Evolutionary conservation across 2,329 filamentous ascomycete species (phyloP), one percentile per base, ranked within the genome.

Genomic region (Raffaelea ambrosiae): DNA sequence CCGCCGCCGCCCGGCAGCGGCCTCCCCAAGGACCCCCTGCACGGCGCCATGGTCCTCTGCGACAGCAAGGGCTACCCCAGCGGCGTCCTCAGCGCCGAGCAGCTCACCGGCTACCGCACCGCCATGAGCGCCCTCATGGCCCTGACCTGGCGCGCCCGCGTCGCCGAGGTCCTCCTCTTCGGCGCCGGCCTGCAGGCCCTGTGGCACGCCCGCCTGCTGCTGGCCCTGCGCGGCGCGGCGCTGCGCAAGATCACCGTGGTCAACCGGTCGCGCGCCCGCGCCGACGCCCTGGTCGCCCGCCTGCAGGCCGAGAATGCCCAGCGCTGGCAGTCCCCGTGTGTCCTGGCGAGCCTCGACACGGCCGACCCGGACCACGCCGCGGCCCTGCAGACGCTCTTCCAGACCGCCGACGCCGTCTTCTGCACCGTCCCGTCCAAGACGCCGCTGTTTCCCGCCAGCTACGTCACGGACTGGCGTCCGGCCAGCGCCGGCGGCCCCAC

Each of bases 161-260:
- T 60, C 0, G 46, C 79, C 55, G 78, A 77, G 16, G 56, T 86
- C 2, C 72, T 79, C 4, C 73, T 86, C 26, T 87, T 87, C 55
- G 83, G 84, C 1, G 82, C 81, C 0, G 83, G 83, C 26, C 79
- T 77, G 53, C 82, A 86, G 62, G 84, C 83, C 1, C 78, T 83
- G 57, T 88, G 83, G 83, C 83, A 86, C 57, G 75, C 83, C 9
- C 74, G 81, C 1, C 71, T 87, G 5, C 79, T 82, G 0, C 63
- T 87, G 2, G 66, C 82, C 3, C 68, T 85, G 0, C 51, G 60
- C 3, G 59, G 59, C 0, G 35, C 44, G 1, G 57, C 60, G 14
- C 55, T 66, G 3, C 49, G 51, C 9, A 53, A 44, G 4, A 51
- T 68, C 13, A 65, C 59, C 0, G 46, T 67, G 3, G 59, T 67